These are phyloP conservation scores for Triangularia verruculosa DNA, from an alignment of 2,329 filamentous ascomycete species.

Conservation along the genomic window DNA sequence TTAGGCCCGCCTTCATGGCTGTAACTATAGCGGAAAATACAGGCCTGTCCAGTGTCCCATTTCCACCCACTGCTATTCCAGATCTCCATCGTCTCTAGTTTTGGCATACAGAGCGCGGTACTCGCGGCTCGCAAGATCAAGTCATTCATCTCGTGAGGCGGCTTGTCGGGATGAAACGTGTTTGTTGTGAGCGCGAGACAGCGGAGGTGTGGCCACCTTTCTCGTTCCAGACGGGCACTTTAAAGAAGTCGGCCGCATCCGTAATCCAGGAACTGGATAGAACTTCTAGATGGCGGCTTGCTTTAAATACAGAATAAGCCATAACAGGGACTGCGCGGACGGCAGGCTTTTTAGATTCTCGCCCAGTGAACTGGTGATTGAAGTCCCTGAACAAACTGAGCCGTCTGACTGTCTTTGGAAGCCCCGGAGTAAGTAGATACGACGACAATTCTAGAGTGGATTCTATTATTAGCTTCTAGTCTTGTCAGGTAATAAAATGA, in stretches of 20 bases:
- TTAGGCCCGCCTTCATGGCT: neutral
- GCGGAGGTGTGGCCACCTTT: neutral
- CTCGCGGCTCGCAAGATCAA: neutral
- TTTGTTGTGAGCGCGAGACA: neutral
- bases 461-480: no score
- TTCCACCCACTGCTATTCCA: neutral
- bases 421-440: no score
- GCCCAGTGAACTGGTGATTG: neutral
- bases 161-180: neutral
- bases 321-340: no score
- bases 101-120: neutral
- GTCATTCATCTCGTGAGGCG: neutral
- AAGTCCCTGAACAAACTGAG: neutral
- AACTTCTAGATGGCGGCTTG: neutral
- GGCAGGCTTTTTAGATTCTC: no score
- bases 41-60: neutral
- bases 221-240: neutral
- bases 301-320: no score
- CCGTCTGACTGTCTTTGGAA: no score
- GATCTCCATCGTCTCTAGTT: neutral
- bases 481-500: no score
- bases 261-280: neutral
- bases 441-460: no score
- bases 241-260: neutral
- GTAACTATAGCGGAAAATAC: neutral